Conservation (phyloP, 805 yeast species). For the Danielia reshetovae region DNA sequence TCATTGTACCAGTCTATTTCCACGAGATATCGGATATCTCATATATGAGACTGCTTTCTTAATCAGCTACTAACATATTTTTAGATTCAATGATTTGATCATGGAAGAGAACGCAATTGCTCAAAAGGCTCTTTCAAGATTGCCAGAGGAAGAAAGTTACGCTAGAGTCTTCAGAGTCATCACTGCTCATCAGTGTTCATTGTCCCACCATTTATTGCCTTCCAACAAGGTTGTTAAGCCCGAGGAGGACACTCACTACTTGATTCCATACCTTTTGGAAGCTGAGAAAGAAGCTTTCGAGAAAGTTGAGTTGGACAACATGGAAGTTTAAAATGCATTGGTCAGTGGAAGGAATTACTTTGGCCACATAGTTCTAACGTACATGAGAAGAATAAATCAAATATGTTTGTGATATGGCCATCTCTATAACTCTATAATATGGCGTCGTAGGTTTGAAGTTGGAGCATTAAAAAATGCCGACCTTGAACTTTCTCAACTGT, state of each 20-base stretch:
- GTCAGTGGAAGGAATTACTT: too few relatives aligned
- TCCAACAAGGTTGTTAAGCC: slow-evolving; percentile 70
- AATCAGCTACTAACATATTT: slow-evolving; percentile 18
- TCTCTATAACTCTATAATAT: slow-evolving; percentile 1
- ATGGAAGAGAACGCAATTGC: slow-evolving; percentile 82
- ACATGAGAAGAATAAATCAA: not conserved
- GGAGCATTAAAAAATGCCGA: slow-evolving; percentile 43
- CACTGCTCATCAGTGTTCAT: slow-evolving; percentile 85
- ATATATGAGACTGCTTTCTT: too few relatives aligned
- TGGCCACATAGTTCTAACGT: slow-evolving; percentile 27
- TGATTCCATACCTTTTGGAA: slow-evolving; percentile 86
- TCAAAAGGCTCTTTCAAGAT: slow-evolving; percentile 84
- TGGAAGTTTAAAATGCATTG: slow-evolving; percentile 29
- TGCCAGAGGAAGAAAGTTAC: slow-evolving; percentile 79
- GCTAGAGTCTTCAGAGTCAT: slow-evolving; percentile 90
- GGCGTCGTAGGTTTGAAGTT: slow-evolving; percentile 33
- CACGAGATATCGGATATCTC: too few relatives aligned
- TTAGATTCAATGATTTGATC: slow-evolving; percentile 79
- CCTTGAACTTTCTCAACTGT: slow-evolving; percentile 51
- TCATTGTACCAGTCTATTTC: not conserved
- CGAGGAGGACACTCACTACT: slow-evolving; percentile 77
- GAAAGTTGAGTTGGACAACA: slow-evolving; percentile 83
- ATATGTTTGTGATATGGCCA: not conserved
- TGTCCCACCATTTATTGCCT: slow-evolving; percentile 84
- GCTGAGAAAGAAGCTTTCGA: slow-evolving; percentile 91